These are phyloP conservation scores for Hirsutella minnesotensis DNA, from an alignment of 2,329 filamentous ascomycete species.

Conservation along the genomic window DNA sequence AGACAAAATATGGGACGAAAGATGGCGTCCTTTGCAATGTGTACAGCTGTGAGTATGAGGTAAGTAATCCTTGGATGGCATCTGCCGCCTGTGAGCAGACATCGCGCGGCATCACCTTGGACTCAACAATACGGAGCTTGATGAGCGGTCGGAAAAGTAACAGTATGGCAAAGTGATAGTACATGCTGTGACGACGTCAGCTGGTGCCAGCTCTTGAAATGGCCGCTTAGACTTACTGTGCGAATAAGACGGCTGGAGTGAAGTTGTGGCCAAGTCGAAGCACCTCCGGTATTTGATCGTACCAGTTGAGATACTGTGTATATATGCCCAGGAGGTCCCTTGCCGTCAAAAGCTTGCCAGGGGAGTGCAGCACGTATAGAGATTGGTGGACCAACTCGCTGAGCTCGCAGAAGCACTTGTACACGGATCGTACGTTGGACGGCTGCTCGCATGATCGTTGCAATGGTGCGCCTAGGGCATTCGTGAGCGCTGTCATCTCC, in stretches of 20 bases:
- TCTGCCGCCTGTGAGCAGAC: slow-evolving; percentile 52
- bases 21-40: slow-evolving; percentile 46
- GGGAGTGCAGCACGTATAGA: slow-evolving; percentile 60
- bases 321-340: slow-evolving; percentile 53
- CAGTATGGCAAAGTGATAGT: slow-evolving; percentile 58
- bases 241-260: slow-evolving; percentile 59
- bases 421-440: slow-evolving; percentile 56
- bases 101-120: slow-evolving; percentile 50
- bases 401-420: slow-evolving; percentile 58
- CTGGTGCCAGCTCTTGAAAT: not conserved
- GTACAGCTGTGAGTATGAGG: slow-evolving; percentile 46
- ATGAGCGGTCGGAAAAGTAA: slow-evolving; percentile 66
- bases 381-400: slow-evolving; percentile 64
- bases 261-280: slow-evolving; percentile 56
- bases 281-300: slow-evolving; percentile 52
- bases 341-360: slow-evolving; percentile 52
- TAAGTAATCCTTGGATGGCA: slow-evolving; percentile 43
- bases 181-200: slow-evolving; percentile 38
- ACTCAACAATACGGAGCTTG: slow-evolving; percentile 50
- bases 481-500: not conserved
- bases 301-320: slow-evolving; percentile 60
- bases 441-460: slow-evolving; percentile 47
- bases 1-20: slow-evolving; percentile 50
- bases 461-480: slow-evolving; percentile 34
- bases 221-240: slow-evolving; percentile 45